A percentile compares a stretch with the other conserved stretches of the same genome.
phyloP scores from a whole-genome alignment of 2,329 filamentous ascomycete genomes.

The Epichloe bromicola region DNA sequence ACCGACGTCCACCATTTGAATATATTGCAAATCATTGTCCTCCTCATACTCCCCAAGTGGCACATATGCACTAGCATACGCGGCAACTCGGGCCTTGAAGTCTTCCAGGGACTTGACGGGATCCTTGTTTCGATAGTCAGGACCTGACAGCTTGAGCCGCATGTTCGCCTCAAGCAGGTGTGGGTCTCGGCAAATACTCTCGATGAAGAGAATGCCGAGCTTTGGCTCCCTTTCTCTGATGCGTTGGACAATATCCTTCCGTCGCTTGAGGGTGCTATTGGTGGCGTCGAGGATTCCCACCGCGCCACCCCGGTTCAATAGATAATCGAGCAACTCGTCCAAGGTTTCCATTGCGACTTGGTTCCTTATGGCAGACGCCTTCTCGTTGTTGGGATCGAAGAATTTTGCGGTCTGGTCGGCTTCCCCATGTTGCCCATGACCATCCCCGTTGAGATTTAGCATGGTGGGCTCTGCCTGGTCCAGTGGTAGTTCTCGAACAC shows the following conservation, averaged over 20 bases:
- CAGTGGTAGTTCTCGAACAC: constrained; percentile 20
- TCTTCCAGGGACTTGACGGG: constrained; percentile 72
- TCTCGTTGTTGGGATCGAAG: constrained; percentile 81
- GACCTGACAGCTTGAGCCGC: constrained; percentile 88
- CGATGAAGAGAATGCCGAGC: constrained; percentile 85
- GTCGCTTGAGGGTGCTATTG: constrained; percentile 82
- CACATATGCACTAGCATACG: constrained; percentile 90
- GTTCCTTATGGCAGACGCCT: constrained; percentile 72
- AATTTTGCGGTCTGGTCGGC: constrained; percentile 88
- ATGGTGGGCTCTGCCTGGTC: constrained; percentile 25
- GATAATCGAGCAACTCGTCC: constrained; percentile 83
- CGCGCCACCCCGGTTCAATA: constrained; percentile 68
- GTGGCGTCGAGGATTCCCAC: constrained; percentile 95
- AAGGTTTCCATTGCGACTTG: constrained; percentile 86
- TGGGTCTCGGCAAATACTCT: constrained; percentile 82
- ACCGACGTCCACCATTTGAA: constrained; percentile 95
- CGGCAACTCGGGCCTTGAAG: constrained; percentile 82
- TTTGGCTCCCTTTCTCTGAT: constrained; percentile 75
- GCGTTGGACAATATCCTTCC: constrained; percentile 70
- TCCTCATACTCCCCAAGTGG: constrained; percentile 88
- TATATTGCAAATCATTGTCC: constrained; percentile 80
- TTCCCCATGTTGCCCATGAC: constrained; percentile 20
- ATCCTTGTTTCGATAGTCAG: constrained; percentile 92
- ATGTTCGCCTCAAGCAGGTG: constrained; percentile 87
- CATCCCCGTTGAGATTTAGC: constrained; percentile 21